A percentile compares a stretch with the other conserved stretches of the same genome.
These are phyloP conservation scores for Trebouxia sp. DNA, from an alignment of 139 green algal genomes.

Conservation along the genomic window DNA sequence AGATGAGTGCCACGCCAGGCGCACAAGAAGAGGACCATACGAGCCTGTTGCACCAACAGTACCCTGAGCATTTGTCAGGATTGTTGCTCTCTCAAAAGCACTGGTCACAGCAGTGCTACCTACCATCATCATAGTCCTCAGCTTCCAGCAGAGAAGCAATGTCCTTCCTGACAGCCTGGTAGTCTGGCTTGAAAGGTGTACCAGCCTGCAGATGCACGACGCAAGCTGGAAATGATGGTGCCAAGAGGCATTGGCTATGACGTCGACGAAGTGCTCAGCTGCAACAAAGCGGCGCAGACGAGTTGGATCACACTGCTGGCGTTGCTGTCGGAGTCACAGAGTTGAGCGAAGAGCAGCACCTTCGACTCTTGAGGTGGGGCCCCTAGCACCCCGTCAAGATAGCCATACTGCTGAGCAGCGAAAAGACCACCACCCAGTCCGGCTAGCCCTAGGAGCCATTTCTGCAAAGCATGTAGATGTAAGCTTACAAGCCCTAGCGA, in stretches of 20 bases:
- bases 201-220: neutral
- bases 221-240: neutral
- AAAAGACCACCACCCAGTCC: conserved; percentile 43
- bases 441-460: conserved; percentile 35
- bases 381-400: conserved; percentile 46
- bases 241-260: neutral
- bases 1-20: conserved; percentile 79
- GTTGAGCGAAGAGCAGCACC: neutral
- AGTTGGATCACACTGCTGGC: neutral
- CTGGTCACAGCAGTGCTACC: neutral
- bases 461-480: too few species aligned
- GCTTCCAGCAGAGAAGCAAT: conserved; percentile 70
- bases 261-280: neutral
- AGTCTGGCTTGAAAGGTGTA: conserved; percentile 60
- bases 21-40: conserved; percentile 75
- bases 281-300: neutral
- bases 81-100: neutral
- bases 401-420: conserved; percentile 51
- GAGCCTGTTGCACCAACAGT: conserved; percentile 26
- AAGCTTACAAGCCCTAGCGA: too few species aligned
- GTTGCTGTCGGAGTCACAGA: neutral
- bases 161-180: conserved; percentile 64
- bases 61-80: too few species aligned
- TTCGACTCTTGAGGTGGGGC: conserved; percentile 8
- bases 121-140: conserved; percentile 80